Base-by-base conservation (phyloP, 1,139 yeast genomes). In the Kurtzmaniella natalensis region DNA sequence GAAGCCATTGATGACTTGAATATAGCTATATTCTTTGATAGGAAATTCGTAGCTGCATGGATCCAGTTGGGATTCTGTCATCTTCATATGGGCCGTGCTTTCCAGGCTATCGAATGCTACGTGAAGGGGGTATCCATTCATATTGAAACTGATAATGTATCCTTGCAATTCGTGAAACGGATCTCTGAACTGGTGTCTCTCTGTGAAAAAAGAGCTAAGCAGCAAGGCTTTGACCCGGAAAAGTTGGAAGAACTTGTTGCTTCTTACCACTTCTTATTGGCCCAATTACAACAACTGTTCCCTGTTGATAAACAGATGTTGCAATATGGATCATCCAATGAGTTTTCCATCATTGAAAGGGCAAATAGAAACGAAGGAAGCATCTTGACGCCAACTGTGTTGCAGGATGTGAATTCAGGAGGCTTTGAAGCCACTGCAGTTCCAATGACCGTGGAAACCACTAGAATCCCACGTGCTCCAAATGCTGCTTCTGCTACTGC, bases 41-140 rank as follows among this genome's bases (percentile, higher is more conserved):
- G 59, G 22, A 50, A 61, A 7, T 64, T 60, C 40, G 57, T 66
- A 1, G 64, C 73, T 2, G 73, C 70, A 3, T 68, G 74, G 74
- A 53, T 65, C 18, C 74, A 68, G 46, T 53, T 68, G 37, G 73
- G 70, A 4, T 68, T 65, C 47, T 67, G 72, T 38, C 70, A 66
- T 34, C 48, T 68, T 29, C 67, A 64, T 44, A 59, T 66, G 64
- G 73, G 73, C 2, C 46, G 51, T 25, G 57, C 65, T 29, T 42
- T 64, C 21, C 35, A 56, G 7, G 64, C 70, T 1, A 47, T 68
- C 27, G 47, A 50, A 35, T 59, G 68, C 40, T 67, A 67, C 42
- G 42, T 54, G 18, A 47, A 51, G 23, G 64, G 72, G 1, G 46
- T 68, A 21, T 50, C 51, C 32, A 45, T 62, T 4, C 32, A 35